Conservation (phyloP, 129 eudicot genomes). For the Artemisia annua region DNA sequence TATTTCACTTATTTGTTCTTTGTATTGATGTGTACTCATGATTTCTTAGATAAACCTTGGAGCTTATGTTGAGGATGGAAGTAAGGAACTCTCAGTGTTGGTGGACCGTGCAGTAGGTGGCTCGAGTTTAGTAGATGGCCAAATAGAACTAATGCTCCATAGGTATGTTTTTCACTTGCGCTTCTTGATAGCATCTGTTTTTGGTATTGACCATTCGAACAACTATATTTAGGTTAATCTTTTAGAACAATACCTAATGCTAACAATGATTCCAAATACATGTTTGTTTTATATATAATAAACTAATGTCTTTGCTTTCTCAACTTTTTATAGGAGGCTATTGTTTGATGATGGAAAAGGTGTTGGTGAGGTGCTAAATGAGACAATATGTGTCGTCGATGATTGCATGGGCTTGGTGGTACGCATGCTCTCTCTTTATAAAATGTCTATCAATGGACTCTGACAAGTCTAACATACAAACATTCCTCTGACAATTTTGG, state of each 20-base stretch:
- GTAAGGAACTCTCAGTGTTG: conserved; percentile 75
- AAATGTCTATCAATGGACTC: neutral
- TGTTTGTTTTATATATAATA: neutral
- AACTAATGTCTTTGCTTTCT: neutral
- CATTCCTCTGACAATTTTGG: no score
- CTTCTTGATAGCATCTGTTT: no score
- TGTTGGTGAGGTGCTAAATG: conserved; percentile 96
- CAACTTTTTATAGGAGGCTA: conserved; percentile 61
- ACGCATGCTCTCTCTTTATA: conserved; percentile 23
- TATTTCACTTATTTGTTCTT: conserved; percentile 7
- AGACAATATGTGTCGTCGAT: conserved; percentile 62
- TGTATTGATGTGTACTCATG: conserved; percentile 4
- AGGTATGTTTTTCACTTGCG: conserved; percentile 48
- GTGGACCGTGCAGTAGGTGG: conserved; percentile 99
- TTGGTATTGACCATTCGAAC: no score
- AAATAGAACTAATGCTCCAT: conserved; percentile 93
- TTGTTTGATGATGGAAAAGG: conserved; percentile 82
- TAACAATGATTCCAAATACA: neutral
- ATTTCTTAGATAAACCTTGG: conserved; percentile 79
- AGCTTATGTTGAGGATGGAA: conserved; percentile 77
- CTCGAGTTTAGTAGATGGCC: conserved; percentile 86
- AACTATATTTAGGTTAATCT: conserved; percentile 1
- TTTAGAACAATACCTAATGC: conserved; percentile 7
- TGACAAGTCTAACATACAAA: no score
- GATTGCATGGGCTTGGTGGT: conserved; percentile 88